Evolutionary conservation across 768 basidiomycete genomes (phyloP).

Genomic region (Strobilomyces dryophilus): DNA sequence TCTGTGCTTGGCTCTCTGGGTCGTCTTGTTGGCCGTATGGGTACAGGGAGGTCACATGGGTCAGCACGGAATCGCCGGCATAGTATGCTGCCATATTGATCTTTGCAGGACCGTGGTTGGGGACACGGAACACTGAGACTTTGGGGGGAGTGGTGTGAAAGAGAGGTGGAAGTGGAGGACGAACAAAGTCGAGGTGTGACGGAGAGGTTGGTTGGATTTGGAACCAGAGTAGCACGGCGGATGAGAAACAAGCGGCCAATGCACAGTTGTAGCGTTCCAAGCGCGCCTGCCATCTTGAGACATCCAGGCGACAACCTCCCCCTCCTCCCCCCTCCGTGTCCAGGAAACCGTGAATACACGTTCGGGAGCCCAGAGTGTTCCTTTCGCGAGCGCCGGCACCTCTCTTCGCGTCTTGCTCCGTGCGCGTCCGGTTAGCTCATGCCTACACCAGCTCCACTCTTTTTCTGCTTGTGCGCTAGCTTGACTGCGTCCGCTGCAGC

Average conservation of each 20-base stretch:
- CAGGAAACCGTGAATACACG: background rate
- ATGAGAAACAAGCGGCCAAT: conserved; percentile 21
- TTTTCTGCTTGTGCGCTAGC: background rate
- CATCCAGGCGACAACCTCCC: background rate
- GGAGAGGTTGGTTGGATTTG: conserved; percentile 11
- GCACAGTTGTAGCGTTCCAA: conserved; percentile 8
- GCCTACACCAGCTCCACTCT: background rate
- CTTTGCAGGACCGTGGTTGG: conserved; percentile 7
- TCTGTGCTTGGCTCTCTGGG: conserved; percentile 19
- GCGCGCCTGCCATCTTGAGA: conserved; percentile 21
- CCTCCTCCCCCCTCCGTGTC: too few relatives aligned
- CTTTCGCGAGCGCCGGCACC: background rate
- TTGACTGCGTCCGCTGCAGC: background rate
- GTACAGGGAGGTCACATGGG: conserved; percentile 31
- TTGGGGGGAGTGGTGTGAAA: background rate
- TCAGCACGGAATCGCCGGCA: conserved; percentile 23
- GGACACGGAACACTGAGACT: conserved; percentile 5
- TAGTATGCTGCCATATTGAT: conserved; percentile 32
- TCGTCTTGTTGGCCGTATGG: conserved; percentile 28
- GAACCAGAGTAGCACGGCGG: conserved; percentile 24
- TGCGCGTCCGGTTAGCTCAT: too few relatives aligned
- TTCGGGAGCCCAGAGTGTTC: background rate
- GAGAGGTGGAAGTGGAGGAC: conserved; percentile 1
- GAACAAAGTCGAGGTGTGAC: conserved; percentile 11
- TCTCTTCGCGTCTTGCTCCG: background rate